Conservation (phyloP, 208 protist species). For the Leishmania tarentolae region DNA sequence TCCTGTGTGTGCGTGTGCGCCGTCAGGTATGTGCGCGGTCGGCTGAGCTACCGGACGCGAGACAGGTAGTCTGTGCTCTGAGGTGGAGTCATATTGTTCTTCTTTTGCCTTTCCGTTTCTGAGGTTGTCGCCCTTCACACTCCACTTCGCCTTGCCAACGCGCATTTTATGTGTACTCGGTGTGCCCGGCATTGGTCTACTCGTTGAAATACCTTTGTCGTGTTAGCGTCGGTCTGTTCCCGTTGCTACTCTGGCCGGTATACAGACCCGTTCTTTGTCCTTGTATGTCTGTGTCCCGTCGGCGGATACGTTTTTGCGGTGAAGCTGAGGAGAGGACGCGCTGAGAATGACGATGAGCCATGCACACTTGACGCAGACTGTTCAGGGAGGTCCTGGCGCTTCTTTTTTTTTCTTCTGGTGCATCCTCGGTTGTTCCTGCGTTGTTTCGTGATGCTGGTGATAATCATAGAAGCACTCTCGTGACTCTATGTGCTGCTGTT, state of each 20-base stretch:
- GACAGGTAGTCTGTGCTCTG: background rate
- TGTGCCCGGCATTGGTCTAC: background rate
- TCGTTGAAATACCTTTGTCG: background rate
- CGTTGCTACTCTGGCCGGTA: background rate
- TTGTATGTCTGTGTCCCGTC: background rate
- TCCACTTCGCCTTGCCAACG: background rate
- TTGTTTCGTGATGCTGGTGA: background rate
- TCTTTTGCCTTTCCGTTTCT: no score
- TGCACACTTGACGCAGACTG: background rate
- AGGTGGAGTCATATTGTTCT: background rate
- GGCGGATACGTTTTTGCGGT: conserved; percentile 15
- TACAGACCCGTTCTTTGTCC: background rate
- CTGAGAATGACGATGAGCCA: background rate
- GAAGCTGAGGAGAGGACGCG: background rate
- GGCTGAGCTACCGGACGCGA: no score
- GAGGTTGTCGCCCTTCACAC: background rate
- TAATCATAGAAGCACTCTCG: background rate
- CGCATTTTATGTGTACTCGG: background rate
- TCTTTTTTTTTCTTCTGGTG: background rate
- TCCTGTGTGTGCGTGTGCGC: background rate
- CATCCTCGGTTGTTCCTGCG: background rate
- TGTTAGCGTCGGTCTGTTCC: background rate
- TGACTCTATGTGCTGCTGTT: background rate
- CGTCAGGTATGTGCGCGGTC: background rate
- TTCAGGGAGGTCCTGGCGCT: background rate